Base-by-base conservation (phyloP, 345 rosid genomes). In the Jatropha curcas region DNA sequence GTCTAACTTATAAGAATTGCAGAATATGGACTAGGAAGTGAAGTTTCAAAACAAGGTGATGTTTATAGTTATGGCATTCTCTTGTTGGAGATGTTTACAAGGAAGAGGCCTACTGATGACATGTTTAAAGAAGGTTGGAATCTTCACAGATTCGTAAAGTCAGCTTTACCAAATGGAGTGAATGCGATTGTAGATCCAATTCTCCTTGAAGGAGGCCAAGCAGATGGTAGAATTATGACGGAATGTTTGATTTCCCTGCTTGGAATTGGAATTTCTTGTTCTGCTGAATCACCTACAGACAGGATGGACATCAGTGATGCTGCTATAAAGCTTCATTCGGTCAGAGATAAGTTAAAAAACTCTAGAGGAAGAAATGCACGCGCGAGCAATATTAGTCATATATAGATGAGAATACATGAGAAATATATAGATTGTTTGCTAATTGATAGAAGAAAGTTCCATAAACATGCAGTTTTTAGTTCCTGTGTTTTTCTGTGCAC, bases 141-240 rank as follows among this genome's bases (percentile, higher is more conserved):
- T 24, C 64, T 60, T 60, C 41, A 33, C 25, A 60, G 6, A 22
- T 31, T 60, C n/a, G 41, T 33, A 0, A 20, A 1, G 41, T 10
- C 3, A 33, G 39, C 12, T 30, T 31, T 60, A 19, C 43, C 41
- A 17, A 25, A 31, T 6, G 7, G 7, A 33, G 2, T 33, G 25
- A 20, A 69, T 51, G 39, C 34, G 27, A 34, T 72, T 9, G 2
- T 72, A 53, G 76, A 72, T 43, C 27, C 51, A 72, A 27, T 35
- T 24, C 28, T 72, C 19, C 25, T 72, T 22, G 24, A 48, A 16
- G 19, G n/a, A 17, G 1, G 30, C 11, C 19, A 17, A 0, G 14
- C 3, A 20, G 27, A 6, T 48, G 53, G 6, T 16, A 7, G 16
- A 20, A 53, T 35, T 25, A 41, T 28, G 69, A 63, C 4, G n/a